phyloP scores from a whole-genome alignment of 805 yeast species.

The Torulaspora gathmanii region DNA sequence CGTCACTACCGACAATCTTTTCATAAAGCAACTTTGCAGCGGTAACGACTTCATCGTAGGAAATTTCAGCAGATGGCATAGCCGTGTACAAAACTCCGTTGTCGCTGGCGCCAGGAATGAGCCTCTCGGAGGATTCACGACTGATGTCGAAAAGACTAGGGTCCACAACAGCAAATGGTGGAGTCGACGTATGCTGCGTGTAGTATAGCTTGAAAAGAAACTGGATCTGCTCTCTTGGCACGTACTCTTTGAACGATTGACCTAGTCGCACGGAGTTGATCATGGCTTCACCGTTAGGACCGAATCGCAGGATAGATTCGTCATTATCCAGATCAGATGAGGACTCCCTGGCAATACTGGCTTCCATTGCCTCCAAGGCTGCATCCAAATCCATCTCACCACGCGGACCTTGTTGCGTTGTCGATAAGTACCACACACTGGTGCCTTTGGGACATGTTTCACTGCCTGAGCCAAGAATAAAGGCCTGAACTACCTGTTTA shows the following conservation, averaged over 20 bases:
- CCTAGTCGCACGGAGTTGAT: constrained; percentile 82
- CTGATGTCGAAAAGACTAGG: constrained; percentile 39
- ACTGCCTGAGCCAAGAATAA: constrained; percentile 81
- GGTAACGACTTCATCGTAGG: constrained; percentile 85
- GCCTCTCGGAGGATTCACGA: constrained; percentile 26
- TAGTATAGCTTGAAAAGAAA: constrained; percentile 58
- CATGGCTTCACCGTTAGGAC: constrained; percentile 59
- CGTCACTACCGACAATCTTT: constrained; percentile 83
- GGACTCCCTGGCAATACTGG: constrained; percentile 74
- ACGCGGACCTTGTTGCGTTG: constrained; percentile 62
- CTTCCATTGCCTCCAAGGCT: constrained; percentile 77
- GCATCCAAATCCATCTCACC: constrained; percentile 75
- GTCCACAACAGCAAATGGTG: constrained; percentile 50
- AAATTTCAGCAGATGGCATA: constrained; percentile 79
- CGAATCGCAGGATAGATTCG: constrained; percentile 51
- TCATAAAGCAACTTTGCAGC: constrained; percentile 74
- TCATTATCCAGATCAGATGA: constrained; percentile 51
- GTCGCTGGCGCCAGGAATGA: constrained; percentile 42
- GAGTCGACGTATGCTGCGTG: constrained; percentile 53
- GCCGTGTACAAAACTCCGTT: constrained; percentile 47
- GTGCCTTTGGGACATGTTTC: constrained; percentile 87
- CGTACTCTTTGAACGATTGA: constrained; percentile 75
- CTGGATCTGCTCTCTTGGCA: constrained; percentile 68
- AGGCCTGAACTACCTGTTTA: constrained; percentile 71
- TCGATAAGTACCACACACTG: constrained; percentile 84